Evolutionary conservation across 164 flowering plant genomes (phyloP).

Genomic region (Malania oleifera): DNA sequence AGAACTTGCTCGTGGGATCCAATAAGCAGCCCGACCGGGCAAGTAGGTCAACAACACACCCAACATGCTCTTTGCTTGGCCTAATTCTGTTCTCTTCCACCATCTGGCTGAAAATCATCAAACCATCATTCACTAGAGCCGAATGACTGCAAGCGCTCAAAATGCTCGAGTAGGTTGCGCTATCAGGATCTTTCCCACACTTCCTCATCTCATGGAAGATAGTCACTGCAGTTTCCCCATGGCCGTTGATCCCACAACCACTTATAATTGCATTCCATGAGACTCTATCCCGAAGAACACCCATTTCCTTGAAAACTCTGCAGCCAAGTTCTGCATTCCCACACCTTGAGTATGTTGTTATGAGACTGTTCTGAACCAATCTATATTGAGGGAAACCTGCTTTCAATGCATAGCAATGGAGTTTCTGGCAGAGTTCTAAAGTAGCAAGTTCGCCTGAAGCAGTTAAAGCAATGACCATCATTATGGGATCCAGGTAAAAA

Average conservation of each 20-base stretch:
- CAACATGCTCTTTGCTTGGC: conserved; percentile 28
- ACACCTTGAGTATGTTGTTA: conserved; percentile 31
- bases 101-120: conserved; percentile 29
- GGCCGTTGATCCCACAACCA: conserved; percentile 40
- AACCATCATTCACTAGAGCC: conserved; percentile 34
- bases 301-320: conserved; percentile 27
- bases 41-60: conserved; percentile 39
- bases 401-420: conserved; percentile 24
- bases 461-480: conserved; percentile 20
- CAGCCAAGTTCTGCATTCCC: conserved; percentile 26
- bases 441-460: conserved; percentile 31
- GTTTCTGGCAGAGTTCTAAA: conserved; percentile 32
- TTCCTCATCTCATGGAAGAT: conserved; percentile 31
- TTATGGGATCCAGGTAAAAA: conserved; percentile 21
- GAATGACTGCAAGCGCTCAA: conserved; percentile 44
- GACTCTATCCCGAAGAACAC: conserved; percentile 18
- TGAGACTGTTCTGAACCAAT: conserved; percentile 28
- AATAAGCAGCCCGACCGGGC: conserved; percentile 35
- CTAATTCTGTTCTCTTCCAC: conserved; percentile 22
- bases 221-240: conserved; percentile 29
- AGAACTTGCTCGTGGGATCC: conserved; percentile 17
- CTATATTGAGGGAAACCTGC: conserved; percentile 22
- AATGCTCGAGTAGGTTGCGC: conserved; percentile 25
- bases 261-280: conserved; percentile 39
- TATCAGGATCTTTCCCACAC: conserved; percentile 22